Evolutionary conservation across 371 early-diverging fungal genomes (phyloP).

Genomic region (Blastocladiella emersonii): DNA sequence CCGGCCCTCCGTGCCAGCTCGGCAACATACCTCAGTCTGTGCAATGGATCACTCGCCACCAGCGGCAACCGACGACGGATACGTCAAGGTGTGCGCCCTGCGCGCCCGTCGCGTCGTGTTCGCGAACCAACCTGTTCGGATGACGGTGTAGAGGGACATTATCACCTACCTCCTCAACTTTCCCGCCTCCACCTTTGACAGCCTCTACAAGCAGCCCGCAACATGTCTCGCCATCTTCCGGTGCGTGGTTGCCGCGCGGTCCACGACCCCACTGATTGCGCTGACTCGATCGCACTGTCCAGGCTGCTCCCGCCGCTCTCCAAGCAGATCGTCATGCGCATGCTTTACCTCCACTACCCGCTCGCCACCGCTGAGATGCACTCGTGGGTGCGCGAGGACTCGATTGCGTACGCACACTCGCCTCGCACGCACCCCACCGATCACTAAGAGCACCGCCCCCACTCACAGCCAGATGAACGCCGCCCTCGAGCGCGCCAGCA

Average conservation of each 20-base stretch:
- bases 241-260: slow-evolving; percentile 18
- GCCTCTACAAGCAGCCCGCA: slow-evolving; percentile 74
- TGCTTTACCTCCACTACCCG: slow-evolving; percentile 55
- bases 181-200: slow-evolving; percentile 52
- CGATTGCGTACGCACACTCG: slow-evolving; percentile 11
- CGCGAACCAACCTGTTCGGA: too few relatives aligned
- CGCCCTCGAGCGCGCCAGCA: background rate
- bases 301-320: slow-evolving; percentile 72
- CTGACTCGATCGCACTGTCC: background rate
- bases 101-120: too few relatives aligned
- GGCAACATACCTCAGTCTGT: too few relatives aligned
- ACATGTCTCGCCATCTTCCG: slow-evolving; percentile 86
- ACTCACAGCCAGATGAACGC: background rate
- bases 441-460: too few relatives aligned
- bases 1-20: too few relatives aligned
- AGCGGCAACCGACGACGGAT: too few relatives aligned
- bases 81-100: too few relatives aligned
- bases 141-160: background rate
- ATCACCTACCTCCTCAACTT: slow-evolving; percentile 56
- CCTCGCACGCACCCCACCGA: too few relatives aligned
- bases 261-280: background rate
- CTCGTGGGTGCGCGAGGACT: slow-evolving; percentile 49
- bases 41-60: too few relatives aligned
- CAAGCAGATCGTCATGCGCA: slow-evolving; percentile 79
- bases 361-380: slow-evolving; percentile 45